Evolutionary conservation across 345 rosid species (phyloP), one percentile per base, ranked within the genome.

Genomic region (Citrus inodora): DNA sequence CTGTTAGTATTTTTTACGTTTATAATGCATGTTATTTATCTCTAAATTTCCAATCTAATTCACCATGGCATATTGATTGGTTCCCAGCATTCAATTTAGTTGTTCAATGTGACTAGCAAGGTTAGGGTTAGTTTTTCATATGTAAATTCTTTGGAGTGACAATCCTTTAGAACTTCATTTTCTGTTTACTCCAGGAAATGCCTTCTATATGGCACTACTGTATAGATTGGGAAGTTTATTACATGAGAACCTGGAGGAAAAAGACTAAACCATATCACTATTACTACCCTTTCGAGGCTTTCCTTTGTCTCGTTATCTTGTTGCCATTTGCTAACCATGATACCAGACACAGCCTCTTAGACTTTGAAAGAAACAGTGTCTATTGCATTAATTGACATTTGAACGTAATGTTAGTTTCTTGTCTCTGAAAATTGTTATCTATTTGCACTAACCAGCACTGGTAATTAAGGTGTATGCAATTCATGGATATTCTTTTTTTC

Each of bases 1-100:
- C 98, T 77, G 99, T 96, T 59, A 96, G 99, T 90, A 81, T 72
- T 48, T 51, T 28, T 22, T 6, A 11, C 28, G 19, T 75, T 51
- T 58, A 27, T 42, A 61, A 27, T 61, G 16, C 35, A 48, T 7
- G 35, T 55, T 67, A 33, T 28, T 64, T 71, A 13, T 75, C 21
- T 46, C 17, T 78, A 25, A 13, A 21, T 48, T 71, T 59, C 75
- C 7, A 73, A 22, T 48, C 1, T 33, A 9, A 30, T 70, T 60
- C 21, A 35, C 67, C 27, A 4, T 55, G n/a, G 21, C 67, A 17
- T 53, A 64, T 42, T 37, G 16, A 19, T 27, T 6, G 37, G 30
- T 61, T 42, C 2, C 35, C 58, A 19, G 46, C 19, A 27, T 62
- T 74, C 8, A 4, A 46, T 11, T 33, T 46, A 32, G 46, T 65